Evolutionary conservation across 768 basidiomycete species (phyloP).

Genomic region (Cystofilobasidium capitatum): DNA sequence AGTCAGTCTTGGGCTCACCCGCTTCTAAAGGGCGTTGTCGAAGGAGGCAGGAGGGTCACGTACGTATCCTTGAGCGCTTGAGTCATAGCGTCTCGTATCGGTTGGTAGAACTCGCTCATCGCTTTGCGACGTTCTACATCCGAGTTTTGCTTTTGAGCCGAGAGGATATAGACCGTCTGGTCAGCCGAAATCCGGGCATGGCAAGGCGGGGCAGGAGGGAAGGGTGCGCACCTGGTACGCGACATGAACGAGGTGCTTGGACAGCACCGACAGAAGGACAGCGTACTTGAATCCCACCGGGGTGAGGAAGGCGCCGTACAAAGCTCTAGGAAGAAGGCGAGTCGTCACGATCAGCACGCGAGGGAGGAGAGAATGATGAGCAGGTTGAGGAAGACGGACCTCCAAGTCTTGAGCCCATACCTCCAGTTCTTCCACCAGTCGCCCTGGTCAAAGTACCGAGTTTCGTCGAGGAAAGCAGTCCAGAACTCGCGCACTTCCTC

Average conservation of each 20-base stretch:
- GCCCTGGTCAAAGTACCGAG: not conserved
- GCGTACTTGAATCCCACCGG: constrained; percentile 16
- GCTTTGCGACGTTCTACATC: not conserved
- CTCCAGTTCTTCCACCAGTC: constrained; percentile 11
- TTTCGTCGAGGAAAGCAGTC: constrained; percentile 12
- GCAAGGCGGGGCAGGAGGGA: not conserved
- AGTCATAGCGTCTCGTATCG: constrained; percentile 16
- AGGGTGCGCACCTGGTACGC: not conserved
- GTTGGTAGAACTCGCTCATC: constrained; percentile 4
- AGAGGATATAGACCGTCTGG: not conserved
- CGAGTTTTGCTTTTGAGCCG: not conserved
- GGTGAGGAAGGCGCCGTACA: constrained; percentile 4
- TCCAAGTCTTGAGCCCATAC: not conserved
- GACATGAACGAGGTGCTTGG: constrained; percentile 9
- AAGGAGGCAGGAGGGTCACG: not conserved
- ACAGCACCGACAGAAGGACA: constrained; percentile 3
- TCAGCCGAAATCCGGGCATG: not conserved
- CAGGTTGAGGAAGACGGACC: not conserved
- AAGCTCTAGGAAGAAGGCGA: not conserved
- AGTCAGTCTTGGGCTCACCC: not conserved
- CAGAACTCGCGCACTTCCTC: constrained; percentile 14
- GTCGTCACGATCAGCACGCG: not conserved
- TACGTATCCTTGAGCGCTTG: constrained; percentile 16
- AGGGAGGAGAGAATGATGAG: not conserved
- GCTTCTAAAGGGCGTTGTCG: not conserved